Conservation (phyloP, 164 flowering plant genomes). For the Amborella trichopoda region DNA sequence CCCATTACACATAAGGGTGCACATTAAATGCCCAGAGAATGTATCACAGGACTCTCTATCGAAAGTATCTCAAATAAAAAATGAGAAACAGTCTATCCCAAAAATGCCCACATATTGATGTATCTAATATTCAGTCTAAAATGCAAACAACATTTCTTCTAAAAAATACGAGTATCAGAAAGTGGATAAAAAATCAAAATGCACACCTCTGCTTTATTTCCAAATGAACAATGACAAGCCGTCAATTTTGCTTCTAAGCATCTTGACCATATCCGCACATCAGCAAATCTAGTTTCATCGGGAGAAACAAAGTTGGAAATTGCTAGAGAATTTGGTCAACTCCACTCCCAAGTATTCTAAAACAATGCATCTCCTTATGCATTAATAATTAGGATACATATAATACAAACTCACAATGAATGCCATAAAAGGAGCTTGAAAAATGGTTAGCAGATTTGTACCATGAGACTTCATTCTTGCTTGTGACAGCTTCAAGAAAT, state of each 20-base stretch:
- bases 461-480: conserved; percentile 15
- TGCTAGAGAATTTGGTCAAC: not conserved
- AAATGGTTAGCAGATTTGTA: conserved; percentile 3
- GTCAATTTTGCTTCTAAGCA: conserved; percentile 71
- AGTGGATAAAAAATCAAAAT: not conserved
- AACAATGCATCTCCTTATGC: not conserved
- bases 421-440: not conserved
- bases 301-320: conserved; percentile 5
- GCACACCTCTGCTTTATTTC: conserved; percentile 27
- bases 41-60: too few species aligned
- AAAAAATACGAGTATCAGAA: too few species aligned
- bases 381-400: not conserved
- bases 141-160: too few species aligned
- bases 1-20: too few species aligned
- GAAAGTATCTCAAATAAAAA: too few species aligned
- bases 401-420: not conserved
- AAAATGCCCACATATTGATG: too few species aligned
- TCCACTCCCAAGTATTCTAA: too few species aligned
- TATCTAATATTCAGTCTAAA: too few species aligned
- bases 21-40: too few species aligned
- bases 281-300: conserved; percentile 34
- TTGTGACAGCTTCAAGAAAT: conserved; percentile 32
- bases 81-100: too few species aligned
- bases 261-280: conserved; percentile 52
- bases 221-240: conserved; percentile 47